Percentiles rank a stretch among this genome's conserved stretches.
Evolutionary conservation across 2,329 filamentous ascomycete genomes (phyloP).

Genomic region (Alternaria arborescens): DNA sequence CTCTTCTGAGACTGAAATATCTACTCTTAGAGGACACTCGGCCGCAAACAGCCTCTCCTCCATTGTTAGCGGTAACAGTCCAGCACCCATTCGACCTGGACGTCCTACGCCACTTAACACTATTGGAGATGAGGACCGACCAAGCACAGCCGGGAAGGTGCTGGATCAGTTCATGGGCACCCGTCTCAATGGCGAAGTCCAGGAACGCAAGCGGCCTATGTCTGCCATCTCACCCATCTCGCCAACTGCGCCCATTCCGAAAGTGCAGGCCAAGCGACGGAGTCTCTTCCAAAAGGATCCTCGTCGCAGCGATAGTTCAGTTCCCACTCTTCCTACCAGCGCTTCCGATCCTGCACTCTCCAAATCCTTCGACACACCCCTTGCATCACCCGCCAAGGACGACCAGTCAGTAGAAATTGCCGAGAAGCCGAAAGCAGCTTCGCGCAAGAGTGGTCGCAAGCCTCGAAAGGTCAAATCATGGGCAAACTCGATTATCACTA

Average conservation of each 20-base stretch:
- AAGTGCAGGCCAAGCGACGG: constrained; percentile 44
- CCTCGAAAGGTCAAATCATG: constrained; percentile 78
- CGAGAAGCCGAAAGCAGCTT: constrained; percentile 52
- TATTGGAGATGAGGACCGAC: constrained; percentile 58
- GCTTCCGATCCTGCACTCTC: constrained; percentile 48
- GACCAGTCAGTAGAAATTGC: constrained; percentile 47
- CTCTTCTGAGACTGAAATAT: constrained; percentile 79
- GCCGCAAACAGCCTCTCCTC: constrained; percentile 83
- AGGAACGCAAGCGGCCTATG: constrained; percentile 47
- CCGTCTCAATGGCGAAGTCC: constrained; percentile 35
- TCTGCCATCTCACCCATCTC: constrained; percentile 45
- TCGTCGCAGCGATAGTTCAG: constrained; percentile 50
- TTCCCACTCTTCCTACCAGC: constrained; percentile 40
- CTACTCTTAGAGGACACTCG: constrained; percentile 75
- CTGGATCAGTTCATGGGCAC: constrained; percentile 58
- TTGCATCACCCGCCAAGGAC: constrained; percentile 39
- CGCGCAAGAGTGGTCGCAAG: constrained; percentile 64
- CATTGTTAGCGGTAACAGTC: constrained; percentile 68
- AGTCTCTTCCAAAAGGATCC: constrained; percentile 62
- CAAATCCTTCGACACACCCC: constrained; percentile 35
- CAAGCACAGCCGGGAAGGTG: constrained; percentile 76
- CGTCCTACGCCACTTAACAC: constrained; percentile 50
- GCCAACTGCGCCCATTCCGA: constrained; percentile 12
- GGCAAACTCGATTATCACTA: constrained; percentile 72
- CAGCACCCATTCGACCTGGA: constrained; percentile 54